phyloP scores from a whole-genome alignment of 2,329 filamentous ascomycete species.

The Pyricularia sp. region DNA sequence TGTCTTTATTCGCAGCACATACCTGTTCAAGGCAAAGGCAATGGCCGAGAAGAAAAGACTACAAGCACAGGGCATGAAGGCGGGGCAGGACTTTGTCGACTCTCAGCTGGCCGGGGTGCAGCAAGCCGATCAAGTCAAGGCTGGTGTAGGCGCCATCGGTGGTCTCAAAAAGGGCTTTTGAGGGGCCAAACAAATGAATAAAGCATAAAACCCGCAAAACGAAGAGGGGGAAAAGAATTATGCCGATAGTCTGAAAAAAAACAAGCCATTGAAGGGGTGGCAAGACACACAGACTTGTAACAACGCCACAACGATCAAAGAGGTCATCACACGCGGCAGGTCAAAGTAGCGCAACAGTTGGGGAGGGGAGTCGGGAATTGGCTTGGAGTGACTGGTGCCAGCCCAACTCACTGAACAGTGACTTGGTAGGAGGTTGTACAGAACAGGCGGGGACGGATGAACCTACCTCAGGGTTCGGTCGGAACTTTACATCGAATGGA shows the following conservation, averaged over 20 bases:
- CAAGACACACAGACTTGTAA: neutral
- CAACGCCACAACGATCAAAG: neutral
- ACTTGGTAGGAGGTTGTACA: neutral
- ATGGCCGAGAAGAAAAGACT: constrained; percentile 25
- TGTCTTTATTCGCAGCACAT: constrained; percentile 10
- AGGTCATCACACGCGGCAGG: neutral
- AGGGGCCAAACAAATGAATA: neutral
- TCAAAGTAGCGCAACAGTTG: neutral
- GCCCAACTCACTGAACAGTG: neutral
- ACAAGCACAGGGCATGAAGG: constrained; percentile 23
- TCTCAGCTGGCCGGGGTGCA: constrained; percentile 22
- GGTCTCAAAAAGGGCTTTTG: constrained; percentile 18
- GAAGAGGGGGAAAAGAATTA: neutral
- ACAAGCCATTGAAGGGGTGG: neutral
- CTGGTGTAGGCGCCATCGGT: constrained; percentile 15
- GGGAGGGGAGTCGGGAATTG: neutral
- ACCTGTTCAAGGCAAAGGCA: constrained; percentile 26
- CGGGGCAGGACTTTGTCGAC: constrained; percentile 24
- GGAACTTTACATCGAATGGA: neutral
- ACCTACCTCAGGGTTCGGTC: neutral
- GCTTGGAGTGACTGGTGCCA: neutral
- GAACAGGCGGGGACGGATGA: neutral
- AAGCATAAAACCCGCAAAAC: neutral
- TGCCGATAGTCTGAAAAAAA: neutral
- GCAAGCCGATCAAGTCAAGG: constrained; percentile 19